Evolutionary conservation across 345 rosid species (phyloP).

Genomic region (Aurinia saxatilis): DNA sequence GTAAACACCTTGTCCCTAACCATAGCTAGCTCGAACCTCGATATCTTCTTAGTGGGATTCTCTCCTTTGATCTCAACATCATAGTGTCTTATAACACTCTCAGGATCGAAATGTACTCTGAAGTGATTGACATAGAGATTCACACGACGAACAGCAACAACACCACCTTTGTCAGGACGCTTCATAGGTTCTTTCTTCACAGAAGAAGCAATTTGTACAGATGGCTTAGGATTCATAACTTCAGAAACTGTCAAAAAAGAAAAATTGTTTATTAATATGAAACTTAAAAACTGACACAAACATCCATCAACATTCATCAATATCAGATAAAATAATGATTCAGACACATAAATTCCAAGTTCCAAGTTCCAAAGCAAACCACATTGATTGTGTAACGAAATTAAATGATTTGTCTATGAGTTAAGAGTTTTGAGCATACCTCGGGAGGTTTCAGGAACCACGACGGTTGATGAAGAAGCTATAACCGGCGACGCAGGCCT

Average conservation of each 20-base stretch:
- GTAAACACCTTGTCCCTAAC: slow-evolving; percentile 52
- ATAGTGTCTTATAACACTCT: slow-evolving; percentile 48
- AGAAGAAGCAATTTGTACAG: slow-evolving; percentile 18
- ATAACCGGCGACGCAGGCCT: background rate
- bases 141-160: slow-evolving; percentile 24
- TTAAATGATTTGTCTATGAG: background rate
- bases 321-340: background rate
- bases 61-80: slow-evolving; percentile 55
- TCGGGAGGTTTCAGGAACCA: slow-evolving; percentile 5
- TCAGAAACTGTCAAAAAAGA: slow-evolving; percentile 11
- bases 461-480: slow-evolving; percentile 2
- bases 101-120: slow-evolving; percentile 42
- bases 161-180: slow-evolving; percentile 71
- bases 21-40: slow-evolving; percentile 36
- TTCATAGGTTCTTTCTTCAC: slow-evolving; percentile 28
- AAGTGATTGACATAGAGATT: slow-evolving; percentile 63
- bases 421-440: background rate
- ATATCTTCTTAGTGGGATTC: slow-evolving; percentile 26
- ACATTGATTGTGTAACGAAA: background rate
- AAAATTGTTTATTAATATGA: background rate
- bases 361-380: background rate
- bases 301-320: background rate
- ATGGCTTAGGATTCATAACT: slow-evolving; percentile 1
- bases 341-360: background rate
- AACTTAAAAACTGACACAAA: background rate